A percentile compares a stretch with the other conserved stretches of the same genome.
These are phyloP conservation scores for Colletotrichum cuscutae DNA, from an alignment of 2,329 filamentous ascomycete genomes.

Conservation along the genomic window DNA sequence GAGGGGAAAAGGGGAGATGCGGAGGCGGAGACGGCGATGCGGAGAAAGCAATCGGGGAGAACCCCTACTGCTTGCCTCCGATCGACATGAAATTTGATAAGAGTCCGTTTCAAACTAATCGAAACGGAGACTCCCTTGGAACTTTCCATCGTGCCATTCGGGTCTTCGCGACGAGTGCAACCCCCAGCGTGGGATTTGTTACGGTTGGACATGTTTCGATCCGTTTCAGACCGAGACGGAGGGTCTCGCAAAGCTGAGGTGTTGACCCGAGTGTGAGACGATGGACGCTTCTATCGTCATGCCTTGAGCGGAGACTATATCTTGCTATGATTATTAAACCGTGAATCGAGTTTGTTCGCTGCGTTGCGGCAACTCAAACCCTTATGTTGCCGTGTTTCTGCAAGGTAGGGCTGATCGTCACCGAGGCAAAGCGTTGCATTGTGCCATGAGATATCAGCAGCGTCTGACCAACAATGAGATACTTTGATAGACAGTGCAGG, in stretches of 20 bases:
- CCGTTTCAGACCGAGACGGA: constrained; percentile 16
- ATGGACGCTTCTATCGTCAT: not conserved
- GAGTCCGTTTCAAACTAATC: constrained; percentile 10
- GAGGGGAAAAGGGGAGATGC: not conserved
- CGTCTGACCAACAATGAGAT: not conserved
- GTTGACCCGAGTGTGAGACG: not conserved
- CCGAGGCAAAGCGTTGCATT: not conserved
- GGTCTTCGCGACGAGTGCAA: constrained; percentile 12
- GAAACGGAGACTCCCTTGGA: constrained; percentile 1
- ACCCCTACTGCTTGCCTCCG: constrained; percentile 6
- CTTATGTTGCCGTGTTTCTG: too few relatives aligned
- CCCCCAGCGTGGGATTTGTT: not conserved
- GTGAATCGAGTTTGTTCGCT: too few relatives aligned
- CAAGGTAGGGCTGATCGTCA: too few relatives aligned
- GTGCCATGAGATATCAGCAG: not conserved
- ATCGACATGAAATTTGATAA: not conserved
- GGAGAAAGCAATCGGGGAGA: not conserved
- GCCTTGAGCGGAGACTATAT: not conserved
- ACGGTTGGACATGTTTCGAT: constrained; percentile 10
- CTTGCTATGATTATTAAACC: not conserved
- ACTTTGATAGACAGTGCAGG: constrained; percentile 12
- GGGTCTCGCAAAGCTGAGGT: not conserved
- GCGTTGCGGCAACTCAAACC: too few relatives aligned
- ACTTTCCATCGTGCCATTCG: not conserved
- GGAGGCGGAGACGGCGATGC: constrained; percentile 22